phyloP scores from a whole-genome alignment of 352 stramenopile genomes.

The Pythium scleroteichum region DNA sequence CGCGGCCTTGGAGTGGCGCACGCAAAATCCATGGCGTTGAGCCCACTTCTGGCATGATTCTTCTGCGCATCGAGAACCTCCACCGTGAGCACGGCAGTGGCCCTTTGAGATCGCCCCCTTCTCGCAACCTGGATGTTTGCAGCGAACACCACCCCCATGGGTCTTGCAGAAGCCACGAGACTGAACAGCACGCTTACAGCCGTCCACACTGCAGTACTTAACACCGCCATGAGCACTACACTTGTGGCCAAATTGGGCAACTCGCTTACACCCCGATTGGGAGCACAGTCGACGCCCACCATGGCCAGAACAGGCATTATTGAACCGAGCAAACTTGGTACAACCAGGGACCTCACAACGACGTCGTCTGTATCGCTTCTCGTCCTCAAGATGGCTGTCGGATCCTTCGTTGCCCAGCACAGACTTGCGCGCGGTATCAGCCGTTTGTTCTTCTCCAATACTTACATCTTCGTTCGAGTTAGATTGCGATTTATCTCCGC shows the following conservation, averaged over 20 bases:
- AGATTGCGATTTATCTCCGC: background rate
- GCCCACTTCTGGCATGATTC: conserved; percentile 72
- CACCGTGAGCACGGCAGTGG: conserved; percentile 80
- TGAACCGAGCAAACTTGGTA: conserved; percentile 79
- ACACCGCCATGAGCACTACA: conserved; percentile 78
- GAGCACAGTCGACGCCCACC: conserved; percentile 73
- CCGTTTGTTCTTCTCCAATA: background rate
- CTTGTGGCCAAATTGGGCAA: conserved; percentile 81
- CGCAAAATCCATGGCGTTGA: conserved; percentile 71
- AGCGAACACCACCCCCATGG: conserved; percentile 84
- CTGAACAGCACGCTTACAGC: conserved; percentile 74
- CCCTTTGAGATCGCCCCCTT: conserved; percentile 88
- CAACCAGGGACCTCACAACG: conserved; percentile 67
- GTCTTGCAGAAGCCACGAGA: conserved; percentile 87
- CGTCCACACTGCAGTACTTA: conserved; percentile 73
- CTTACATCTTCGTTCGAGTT: background rate
- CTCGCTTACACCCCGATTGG: conserved; percentile 61
- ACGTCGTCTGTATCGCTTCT: conserved; percentile 65
- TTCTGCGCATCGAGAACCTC: conserved; percentile 74
- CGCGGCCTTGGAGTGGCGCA: conserved; percentile 64
- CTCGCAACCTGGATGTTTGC: conserved; percentile 68
- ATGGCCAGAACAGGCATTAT: conserved; percentile 74
- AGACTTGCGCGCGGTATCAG: background rate
- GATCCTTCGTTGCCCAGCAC: background rate
- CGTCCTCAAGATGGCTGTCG: conserved; percentile 15